phyloP scores from a whole-genome alignment of 2,329 filamentous ascomycete genomes.

The Sporothrix pallida region DNA sequence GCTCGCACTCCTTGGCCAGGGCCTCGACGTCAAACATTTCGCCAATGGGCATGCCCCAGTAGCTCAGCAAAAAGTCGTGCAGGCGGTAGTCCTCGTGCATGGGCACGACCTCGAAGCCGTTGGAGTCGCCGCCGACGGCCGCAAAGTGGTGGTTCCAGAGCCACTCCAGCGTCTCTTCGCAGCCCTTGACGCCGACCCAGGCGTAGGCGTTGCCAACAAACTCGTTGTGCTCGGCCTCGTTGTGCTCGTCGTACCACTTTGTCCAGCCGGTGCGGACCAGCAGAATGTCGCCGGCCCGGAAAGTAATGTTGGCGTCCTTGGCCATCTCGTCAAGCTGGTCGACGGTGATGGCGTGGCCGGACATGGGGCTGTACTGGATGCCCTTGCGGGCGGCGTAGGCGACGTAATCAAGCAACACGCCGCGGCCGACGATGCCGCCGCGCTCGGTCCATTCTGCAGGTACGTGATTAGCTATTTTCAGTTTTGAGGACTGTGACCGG shows the following conservation, averaged over 20 bases:
- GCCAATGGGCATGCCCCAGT: conserved; percentile 61
- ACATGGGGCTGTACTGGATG: conserved; percentile 58
- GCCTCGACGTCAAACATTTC: conserved; percentile 63
- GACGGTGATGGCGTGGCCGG: conserved; percentile 59
- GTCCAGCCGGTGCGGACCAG: conserved; percentile 69
- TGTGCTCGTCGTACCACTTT: conserved; percentile 59
- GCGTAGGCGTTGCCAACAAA: conserved; percentile 40
- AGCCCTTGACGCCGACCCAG: conserved; percentile 51
- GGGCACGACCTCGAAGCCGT: conserved; percentile 60
- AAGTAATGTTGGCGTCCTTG: conserved; percentile 64
- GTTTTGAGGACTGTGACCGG: not conserved
- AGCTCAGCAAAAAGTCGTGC: conserved; percentile 55
- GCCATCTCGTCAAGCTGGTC: conserved; percentile 64
- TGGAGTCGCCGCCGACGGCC: conserved; percentile 67
- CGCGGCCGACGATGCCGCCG: conserved; percentile 60
- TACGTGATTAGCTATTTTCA: not conserved
- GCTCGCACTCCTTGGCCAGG: conserved; percentile 59
- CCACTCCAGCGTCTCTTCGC: conserved; percentile 64
- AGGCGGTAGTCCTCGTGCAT: conserved; percentile 42
- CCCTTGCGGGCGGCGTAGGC: conserved; percentile 57
- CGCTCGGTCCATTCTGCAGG: conserved; percentile 37
- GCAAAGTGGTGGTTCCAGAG: conserved; percentile 73
- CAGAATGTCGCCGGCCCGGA: conserved; percentile 68
- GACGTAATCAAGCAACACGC: conserved; percentile 61
- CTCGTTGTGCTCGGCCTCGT: conserved; percentile 46